Conservation (phyloP, 768 basidiomycete species). For the Sistotremastrum suecicum region DNA sequence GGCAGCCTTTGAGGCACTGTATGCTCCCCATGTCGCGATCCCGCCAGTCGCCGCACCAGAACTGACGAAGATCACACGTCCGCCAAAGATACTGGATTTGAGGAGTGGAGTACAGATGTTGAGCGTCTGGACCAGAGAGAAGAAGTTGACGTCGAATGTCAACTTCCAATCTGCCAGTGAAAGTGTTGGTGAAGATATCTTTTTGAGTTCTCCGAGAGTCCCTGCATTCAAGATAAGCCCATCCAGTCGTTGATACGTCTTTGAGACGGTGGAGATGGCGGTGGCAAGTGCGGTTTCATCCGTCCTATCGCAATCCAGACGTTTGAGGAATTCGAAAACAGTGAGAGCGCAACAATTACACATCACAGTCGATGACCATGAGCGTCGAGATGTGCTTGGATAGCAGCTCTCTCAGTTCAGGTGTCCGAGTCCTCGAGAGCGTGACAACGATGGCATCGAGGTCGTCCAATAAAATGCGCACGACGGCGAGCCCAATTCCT, state of each 20-base stretch:
- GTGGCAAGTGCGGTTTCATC: conserved; percentile 37
- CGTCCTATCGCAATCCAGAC: conserved; percentile 27
- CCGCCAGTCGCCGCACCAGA: conserved; percentile 70
- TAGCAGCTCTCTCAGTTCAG: conserved; percentile 46
- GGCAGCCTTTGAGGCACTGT: conserved; percentile 77
- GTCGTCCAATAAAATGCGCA: conserved; percentile 45
- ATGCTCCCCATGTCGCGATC: conserved; percentile 62
- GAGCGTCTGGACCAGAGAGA: conserved; percentile 63
- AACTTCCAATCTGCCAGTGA: conserved; percentile 47
- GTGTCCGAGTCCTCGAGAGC: conserved; percentile 53
- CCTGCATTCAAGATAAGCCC: conserved; percentile 80
- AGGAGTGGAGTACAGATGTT: conserved; percentile 56
- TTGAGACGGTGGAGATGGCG: conserved; percentile 40
- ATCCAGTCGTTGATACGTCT: conserved; percentile 52
- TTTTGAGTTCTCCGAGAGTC: conserved; percentile 53
- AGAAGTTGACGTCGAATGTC: conserved; percentile 80
- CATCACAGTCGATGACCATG: conserved; percentile 51
- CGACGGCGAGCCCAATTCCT: conserved; percentile 72
- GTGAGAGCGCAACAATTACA: conserved; percentile 27
- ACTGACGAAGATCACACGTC: conserved; percentile 68
- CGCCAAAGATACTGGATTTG: conserved; percentile 40
- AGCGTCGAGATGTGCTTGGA: conserved; percentile 26
- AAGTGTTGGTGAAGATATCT: conserved; percentile 34
- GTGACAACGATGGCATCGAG: conserved; percentile 61
- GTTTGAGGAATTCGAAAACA: background rate